Conservation (phyloP, 495 filamentous ascomycete genomes). For the Hypoxylon crocopeplum region DNA sequence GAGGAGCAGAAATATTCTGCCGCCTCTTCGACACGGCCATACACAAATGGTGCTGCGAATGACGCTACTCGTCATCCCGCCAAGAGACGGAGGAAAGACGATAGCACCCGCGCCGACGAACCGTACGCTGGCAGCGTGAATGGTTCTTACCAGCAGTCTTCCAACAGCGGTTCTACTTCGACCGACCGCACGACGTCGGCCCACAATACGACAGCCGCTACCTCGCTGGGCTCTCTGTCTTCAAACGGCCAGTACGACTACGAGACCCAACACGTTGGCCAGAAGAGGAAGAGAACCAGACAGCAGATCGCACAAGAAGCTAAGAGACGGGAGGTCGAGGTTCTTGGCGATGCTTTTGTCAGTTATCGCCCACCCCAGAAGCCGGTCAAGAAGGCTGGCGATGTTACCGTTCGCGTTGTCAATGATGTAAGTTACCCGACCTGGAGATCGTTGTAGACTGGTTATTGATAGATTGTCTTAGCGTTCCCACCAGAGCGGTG, state of each 20-base stretch:
- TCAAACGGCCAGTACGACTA: constrained; percentile 68
- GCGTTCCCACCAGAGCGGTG: constrained; percentile 60
- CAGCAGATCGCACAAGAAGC: constrained; percentile 81
- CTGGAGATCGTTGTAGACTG: constrained; percentile 2
- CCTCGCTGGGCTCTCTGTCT: constrained; percentile 77
- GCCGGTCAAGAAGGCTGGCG: constrained; percentile 88
- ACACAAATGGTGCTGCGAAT: constrained; percentile 41
- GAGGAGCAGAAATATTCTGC: constrained; percentile 46
- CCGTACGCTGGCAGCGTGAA: constrained; percentile 72
- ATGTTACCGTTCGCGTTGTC: constrained; percentile 83
- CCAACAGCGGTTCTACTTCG: constrained; percentile 73
- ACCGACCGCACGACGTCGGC: constrained; percentile 87
- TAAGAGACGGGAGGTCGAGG: constrained; percentile 73
- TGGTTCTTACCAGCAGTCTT: constrained; percentile 70
- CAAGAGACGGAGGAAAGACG: constrained; percentile 60
- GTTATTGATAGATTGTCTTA: constrained; percentile 31
- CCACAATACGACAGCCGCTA: constrained; percentile 86
- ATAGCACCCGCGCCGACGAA: constrained; percentile 43
- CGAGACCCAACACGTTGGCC: constrained; percentile 61
- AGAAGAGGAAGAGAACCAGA: constrained; percentile 88
- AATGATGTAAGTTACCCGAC: constrained; percentile 73
- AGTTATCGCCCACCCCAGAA: constrained; percentile 85
- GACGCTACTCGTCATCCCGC: constrained; percentile 44
- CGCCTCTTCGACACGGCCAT: constrained; percentile 36
- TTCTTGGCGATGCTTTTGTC: constrained; percentile 71